A percentile compares a stretch with the other conserved stretches of the same genome.
Conservation (phyloP, 1,284 basidiomycete species). For the Trichosporon asahii region DNA sequence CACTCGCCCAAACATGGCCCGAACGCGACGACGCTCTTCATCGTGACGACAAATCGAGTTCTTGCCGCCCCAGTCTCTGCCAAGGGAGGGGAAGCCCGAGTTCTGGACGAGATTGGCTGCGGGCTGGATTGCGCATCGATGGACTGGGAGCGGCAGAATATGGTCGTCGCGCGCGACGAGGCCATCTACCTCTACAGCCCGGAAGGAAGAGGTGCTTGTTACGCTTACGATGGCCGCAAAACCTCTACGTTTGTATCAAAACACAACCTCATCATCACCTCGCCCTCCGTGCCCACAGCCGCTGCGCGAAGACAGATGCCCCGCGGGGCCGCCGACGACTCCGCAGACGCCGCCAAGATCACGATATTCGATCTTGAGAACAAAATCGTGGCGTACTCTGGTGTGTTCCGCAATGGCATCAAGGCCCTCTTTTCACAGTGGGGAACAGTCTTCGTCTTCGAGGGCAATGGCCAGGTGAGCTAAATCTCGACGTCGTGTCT, state of each 20-base stretch:
- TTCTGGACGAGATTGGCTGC: conserved; percentile 81
- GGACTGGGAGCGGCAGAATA: conserved; percentile 66
- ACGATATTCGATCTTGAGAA: conserved; percentile 90
- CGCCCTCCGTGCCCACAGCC: conserved; percentile 71
- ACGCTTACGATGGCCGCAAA: conserved; percentile 74
- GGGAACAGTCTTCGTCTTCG: conserved; percentile 71
- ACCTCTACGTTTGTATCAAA: conserved; percentile 62
- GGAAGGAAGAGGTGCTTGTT: conserved; percentile 79
- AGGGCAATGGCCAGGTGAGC: conserved; percentile 68
- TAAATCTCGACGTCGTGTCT: neutral
- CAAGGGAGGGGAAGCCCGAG: conserved; percentile 63
- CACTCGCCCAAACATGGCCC: neutral
- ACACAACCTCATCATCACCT: conserved; percentile 83
- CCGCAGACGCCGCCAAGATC: conserved; percentile 73
- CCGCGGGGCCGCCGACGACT: conserved; percentile 24
- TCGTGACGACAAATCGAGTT: conserved; percentile 82
- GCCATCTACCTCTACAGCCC: conserved; percentile 83
- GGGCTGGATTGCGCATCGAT: conserved; percentile 79
- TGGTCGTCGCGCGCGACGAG: conserved; percentile 86
- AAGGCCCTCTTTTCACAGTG: conserved; percentile 74
- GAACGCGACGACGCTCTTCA: conserved; percentile 63
- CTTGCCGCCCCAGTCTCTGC: conserved; percentile 64
- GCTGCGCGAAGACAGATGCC: conserved; percentile 7
- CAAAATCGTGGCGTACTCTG: conserved; percentile 81
- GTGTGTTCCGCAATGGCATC: conserved; percentile 73